Base-by-base conservation (phyloP, 352 stramenopile species). In the Globisporangium middletonii region DNA sequence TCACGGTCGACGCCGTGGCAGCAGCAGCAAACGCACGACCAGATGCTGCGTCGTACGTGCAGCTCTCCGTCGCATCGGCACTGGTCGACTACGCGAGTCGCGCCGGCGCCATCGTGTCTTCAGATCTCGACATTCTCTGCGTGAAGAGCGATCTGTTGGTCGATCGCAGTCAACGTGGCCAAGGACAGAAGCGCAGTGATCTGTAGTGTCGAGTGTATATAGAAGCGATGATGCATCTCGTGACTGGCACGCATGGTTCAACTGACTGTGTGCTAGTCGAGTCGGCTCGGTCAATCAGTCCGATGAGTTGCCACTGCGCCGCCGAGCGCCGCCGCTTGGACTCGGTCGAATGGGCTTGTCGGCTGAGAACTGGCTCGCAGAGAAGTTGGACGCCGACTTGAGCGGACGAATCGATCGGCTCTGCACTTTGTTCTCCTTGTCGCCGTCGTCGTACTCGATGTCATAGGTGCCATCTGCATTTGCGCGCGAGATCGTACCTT, bases 371-470 rank as follows among this genome's bases (percentile, higher is more conserved):
- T 77, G 61, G 2, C 67, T 76, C 16, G 68, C 46, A 33, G 83
- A 86, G 48, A 69, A 88, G 41, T 83, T 88, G 27, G 60, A 53
- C 28, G 55, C 43, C 27, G 55, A 51, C 28, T 61, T 54, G 19
- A 61, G 33, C 19, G 63, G 75, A 11, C 67, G 62, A 52, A 80
- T 42, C 19, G 70, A 60, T 49, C 38, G 53, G 23, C 45, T 61
- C 4, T 18, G 44, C n/a, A 60, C 44, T 45, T 35, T 53, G 54
- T 60, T 63, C 53, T 89, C 78, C 57, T 88, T 83, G 45, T 86
- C 79, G 18, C 79, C 80, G 41, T 86, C 79, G 45, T 90, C 76
- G 43, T 88, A 88, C 41, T 78, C 59, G 42, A 84, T 75, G 52
- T 88, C 68, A 33, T 68, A 85, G 15, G 76, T 81, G 19, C 74